phyloP scores from a whole-genome alignment of 1,139 yeast species.

The Yamadazyma epiphylla region DNA sequence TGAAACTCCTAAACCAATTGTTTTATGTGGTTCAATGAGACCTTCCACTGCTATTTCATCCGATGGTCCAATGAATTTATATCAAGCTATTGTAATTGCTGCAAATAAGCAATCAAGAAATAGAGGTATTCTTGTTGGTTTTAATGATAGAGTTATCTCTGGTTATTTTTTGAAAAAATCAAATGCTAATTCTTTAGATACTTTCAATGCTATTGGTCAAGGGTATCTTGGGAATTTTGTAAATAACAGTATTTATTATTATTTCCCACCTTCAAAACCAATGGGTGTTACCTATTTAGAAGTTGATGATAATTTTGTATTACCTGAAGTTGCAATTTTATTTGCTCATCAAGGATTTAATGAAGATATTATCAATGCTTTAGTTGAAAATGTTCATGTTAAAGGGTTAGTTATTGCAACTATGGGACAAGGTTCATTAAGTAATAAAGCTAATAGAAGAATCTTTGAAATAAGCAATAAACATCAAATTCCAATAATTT shows the following conservation, averaged over 20 bases:
- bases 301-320: slow-evolving; percentile 14
- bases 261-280: slow-evolving; percentile 61
- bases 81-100: slow-evolving; percentile 67
- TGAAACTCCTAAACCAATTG: slow-evolving; percentile 56
- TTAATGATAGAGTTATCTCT: slow-evolving; percentile 64
- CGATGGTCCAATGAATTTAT: slow-evolving; percentile 71
- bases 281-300: slow-evolving; percentile 39
- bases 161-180: slow-evolving; percentile 70
- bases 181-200: slow-evolving; percentile 65
- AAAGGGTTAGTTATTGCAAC: slow-evolving; percentile 63
- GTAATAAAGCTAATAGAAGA: slow-evolving; percentile 45
- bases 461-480: slow-evolving; percentile 29
- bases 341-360: slow-evolving; percentile 63
- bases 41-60: slow-evolving; percentile 68
- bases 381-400: slow-evolving; percentile 38
- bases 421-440: slow-evolving; percentile 69
- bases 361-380: slow-evolving; percentile 41
- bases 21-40: slow-evolving; percentile 70
- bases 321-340: slow-evolving; percentile 27
- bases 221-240: slow-evolving; percentile 71
- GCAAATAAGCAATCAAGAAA: slow-evolving; percentile 46
- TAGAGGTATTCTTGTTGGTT: slow-evolving; percentile 60
- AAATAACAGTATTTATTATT: slow-evolving; percentile 60
- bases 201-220: slow-evolving; percentile 65
- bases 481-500: slow-evolving; percentile 50